Base-by-base conservation (phyloP, 176 grass and related monocot genomes). In the Hordeum marinum region DNA sequence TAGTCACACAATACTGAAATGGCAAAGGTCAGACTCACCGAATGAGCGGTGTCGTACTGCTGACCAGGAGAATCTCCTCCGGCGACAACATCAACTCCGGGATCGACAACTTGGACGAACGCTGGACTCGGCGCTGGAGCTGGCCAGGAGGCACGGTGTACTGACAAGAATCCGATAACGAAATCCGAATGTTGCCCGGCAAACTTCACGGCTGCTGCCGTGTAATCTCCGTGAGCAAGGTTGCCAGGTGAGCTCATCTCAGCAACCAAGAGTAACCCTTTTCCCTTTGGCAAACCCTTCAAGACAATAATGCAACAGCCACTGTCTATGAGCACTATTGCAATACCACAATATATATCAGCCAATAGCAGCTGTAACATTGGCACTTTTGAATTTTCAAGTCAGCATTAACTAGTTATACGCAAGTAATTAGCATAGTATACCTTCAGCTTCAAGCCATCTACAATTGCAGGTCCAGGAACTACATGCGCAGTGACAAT, bases 191-290 rank as follows among this genome's bases (percentile, higher is more conserved):
- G 93, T 46, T 92, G 84, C 65, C 95, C 86, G 15, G 93, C 96
- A 85, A 98, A 94, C 90, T 98, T 94, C 24, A 94, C 82, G 13
- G 93, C 96, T 75, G 89, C 83, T 21, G 89, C 81, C 24, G 93
- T 98, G 91, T 98, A 95, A 66, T 91, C 91, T 84, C 93, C 96
- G 23, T 81, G 79, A 23, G 96, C 96, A 68, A 98, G 93, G 86
- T 94, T 98, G 66, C 96, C 93, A 72, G 86, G 87, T 18, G 96
- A 98, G 52, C 93, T 98, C 93, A 98, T 94, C 86, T 98, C 96
- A 62, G 96, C 91, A 50, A 98, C 81, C 84, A 98, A 85, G 78
- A 99, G 93, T 14, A 99, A 39, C 23, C 90, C 93, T 80, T 84
- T 92, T 77, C 93, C 91, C 85, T 86, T 89, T 17, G 86, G 84